A percentile compares a stretch with the other conserved stretches of the same genome.
Evolutionary conservation across 139 green algal species (phyloP).

Genomic region (Yamagishiella unicocca): DNA sequence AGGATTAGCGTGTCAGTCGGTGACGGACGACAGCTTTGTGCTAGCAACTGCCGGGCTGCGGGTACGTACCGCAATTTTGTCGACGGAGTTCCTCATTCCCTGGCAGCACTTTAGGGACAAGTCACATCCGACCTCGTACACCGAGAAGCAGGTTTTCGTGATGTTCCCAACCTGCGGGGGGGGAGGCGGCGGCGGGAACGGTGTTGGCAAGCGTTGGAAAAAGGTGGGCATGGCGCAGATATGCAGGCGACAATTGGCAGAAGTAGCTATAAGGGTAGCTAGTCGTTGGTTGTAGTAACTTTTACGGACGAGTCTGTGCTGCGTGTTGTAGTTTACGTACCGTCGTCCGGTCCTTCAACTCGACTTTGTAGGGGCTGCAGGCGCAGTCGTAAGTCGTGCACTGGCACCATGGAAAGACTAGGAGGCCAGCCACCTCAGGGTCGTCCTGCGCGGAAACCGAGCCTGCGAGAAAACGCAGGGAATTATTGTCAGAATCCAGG

Average conservation of each 20-base stretch:
- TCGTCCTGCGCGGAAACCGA: neutral
- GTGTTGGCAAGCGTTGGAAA: neutral
- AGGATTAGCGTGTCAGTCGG: neutral
- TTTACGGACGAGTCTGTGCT: too few species aligned
- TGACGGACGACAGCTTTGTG: too few species aligned
- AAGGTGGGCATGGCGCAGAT: neutral
- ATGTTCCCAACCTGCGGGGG: neutral
- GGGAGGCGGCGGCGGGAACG: neutral
- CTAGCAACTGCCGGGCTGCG: too few species aligned
- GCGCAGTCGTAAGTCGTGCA: slow-evolving; percentile 4
- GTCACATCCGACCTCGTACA: slow-evolving; percentile 8
- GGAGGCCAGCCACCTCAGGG: neutral
- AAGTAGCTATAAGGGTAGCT: neutral
- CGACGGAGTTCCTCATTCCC: neutral
- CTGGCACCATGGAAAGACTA: slow-evolving; percentile 29
- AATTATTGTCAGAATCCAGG: neutral
- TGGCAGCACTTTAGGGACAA: neutral
- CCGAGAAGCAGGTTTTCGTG: neutral
- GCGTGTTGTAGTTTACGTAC: neutral
- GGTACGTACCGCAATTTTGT: slow-evolving; percentile 5
- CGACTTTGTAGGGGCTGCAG: slow-evolving; percentile 16
- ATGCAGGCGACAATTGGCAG: neutral
- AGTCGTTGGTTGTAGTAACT: too few species aligned
- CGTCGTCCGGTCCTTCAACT: neutral
- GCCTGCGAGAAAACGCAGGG: neutral